phyloP scores from a whole-genome alignment of 164 flowering plant species.

The Sedum album region DNA sequence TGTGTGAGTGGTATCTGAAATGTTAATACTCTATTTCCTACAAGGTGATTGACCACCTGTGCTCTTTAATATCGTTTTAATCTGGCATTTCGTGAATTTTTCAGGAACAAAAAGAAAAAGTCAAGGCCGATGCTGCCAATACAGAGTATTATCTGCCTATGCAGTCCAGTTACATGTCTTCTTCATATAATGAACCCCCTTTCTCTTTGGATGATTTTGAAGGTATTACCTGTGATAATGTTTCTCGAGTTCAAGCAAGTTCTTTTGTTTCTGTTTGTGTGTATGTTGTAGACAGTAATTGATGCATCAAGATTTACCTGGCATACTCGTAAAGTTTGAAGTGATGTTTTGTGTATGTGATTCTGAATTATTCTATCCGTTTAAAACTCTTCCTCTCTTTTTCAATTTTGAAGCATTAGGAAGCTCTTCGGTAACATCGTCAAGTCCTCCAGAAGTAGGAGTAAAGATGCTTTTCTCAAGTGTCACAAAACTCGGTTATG shows the following conservation, averaged over 20 bases:
- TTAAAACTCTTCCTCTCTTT: background rate
- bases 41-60: too few relatives aligned
- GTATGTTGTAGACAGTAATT: background rate
- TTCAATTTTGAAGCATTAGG: slow-evolving; percentile 56
- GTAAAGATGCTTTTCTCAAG: slow-evolving; percentile 64
- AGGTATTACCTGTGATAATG: slow-evolving; percentile 29
- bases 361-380: background rate
- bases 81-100: too few relatives aligned
- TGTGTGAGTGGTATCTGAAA: too few relatives aligned
- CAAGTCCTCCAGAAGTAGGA: slow-evolving; percentile 53
- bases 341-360: background rate
- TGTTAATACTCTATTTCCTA: too few relatives aligned
- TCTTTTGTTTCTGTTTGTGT: background rate
- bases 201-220: slow-evolving; percentile 92
- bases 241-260: background rate
- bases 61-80: too few relatives aligned
- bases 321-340: background rate
- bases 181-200: slow-evolving; percentile 24
- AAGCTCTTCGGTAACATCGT: slow-evolving; percentile 37
- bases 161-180: slow-evolving; percentile 19
- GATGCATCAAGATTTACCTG: background rate
- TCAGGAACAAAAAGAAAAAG: slow-evolving; percentile 63
- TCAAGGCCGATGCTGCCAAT: slow-evolving; percentile 59
- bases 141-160: slow-evolving; percentile 23
- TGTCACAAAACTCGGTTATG: slow-evolving; percentile 86